Conservation (phyloP, 2,329 filamentous ascomycete genomes). For the Penicillium sp. region DNA sequence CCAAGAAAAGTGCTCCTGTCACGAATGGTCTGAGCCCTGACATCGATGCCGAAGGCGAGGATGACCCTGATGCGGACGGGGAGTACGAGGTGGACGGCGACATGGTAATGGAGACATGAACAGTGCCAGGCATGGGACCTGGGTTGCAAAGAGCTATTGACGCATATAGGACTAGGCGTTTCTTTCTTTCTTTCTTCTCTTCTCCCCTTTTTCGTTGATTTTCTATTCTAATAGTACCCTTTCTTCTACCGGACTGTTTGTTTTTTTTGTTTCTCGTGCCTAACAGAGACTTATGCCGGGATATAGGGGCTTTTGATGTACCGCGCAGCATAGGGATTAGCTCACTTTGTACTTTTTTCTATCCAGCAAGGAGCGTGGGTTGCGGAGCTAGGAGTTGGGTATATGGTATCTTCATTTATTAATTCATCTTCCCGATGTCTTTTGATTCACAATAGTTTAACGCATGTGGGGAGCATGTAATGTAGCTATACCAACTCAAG, state of each 20-base stretch:
- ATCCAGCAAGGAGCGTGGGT: constrained; percentile 22
- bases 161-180: constrained; percentile 29
- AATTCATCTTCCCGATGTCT: constrained; percentile 6
- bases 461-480: neutral
- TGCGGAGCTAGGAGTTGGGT: constrained; percentile 13
- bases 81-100: constrained; percentile 27
- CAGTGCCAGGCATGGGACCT: neutral
- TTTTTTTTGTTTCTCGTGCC: neutral
- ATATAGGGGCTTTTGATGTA: neutral
- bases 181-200: constrained; percentile 10
- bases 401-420: neutral
- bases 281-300: neutral
- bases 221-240: neutral
- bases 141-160: constrained; percentile 2
- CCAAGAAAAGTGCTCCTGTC: constrained; percentile 7
- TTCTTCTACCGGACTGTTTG: neutral
- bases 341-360: constrained; percentile 6
- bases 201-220: neutral
- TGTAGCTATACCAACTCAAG: neutral
- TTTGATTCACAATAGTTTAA: neutral
- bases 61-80: constrained; percentile 28
- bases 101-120: constrained; percentile 32
- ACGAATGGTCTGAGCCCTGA: constrained; percentile 22
- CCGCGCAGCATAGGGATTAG: neutral
- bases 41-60: constrained; percentile 26